A percentile compares a stretch with the other conserved stretches of the same genome.
Evolutionary conservation across 2,329 filamentous ascomycete species (phyloP).

Genomic region (Fusarium sp.): DNA sequence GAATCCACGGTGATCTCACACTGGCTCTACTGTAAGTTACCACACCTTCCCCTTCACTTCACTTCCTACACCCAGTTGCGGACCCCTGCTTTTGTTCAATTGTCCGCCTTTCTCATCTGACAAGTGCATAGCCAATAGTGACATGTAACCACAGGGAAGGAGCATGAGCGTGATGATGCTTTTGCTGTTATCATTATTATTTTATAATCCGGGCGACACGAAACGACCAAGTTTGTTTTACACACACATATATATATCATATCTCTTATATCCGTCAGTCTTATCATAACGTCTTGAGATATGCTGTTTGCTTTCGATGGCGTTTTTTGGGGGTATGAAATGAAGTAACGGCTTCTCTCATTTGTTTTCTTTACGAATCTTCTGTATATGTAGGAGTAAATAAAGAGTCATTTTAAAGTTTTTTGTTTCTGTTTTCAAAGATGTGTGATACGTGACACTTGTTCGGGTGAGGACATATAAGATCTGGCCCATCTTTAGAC

Average conservation of each 20-base stretch:
- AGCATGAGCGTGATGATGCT: slow-evolving; percentile 12
- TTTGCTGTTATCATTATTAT: slow-evolving; percentile 1
- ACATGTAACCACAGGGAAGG: slow-evolving; percentile 44
- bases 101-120: slow-evolving; percentile 33
- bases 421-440: neutral
- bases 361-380: neutral
- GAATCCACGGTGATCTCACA: slow-evolving; percentile 86
- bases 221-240: slow-evolving; percentile 11
- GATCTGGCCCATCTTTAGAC: neutral
- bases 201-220: slow-evolving; percentile 15
- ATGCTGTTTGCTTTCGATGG: slow-evolving; percentile 5
- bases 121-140: slow-evolving; percentile 44
- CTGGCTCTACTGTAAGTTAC: slow-evolving; percentile 71
- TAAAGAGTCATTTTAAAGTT: slow-evolving; percentile 34
- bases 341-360: slow-evolving; percentile 27
- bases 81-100: neutral
- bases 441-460: slow-evolving; percentile 34
- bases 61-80: slow-evolving; percentile 1
- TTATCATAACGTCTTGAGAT: neutral
- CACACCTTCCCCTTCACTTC: neutral
- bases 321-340: slow-evolving; percentile 30
- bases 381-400: slow-evolving; percentile 23
- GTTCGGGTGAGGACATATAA: slow-evolving; percentile 5
- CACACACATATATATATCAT: neutral
- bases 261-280: neutral